Base-by-base conservation (phyloP, 2,329 filamentous ascomycete species). In the Madurella fahalii region DNA sequence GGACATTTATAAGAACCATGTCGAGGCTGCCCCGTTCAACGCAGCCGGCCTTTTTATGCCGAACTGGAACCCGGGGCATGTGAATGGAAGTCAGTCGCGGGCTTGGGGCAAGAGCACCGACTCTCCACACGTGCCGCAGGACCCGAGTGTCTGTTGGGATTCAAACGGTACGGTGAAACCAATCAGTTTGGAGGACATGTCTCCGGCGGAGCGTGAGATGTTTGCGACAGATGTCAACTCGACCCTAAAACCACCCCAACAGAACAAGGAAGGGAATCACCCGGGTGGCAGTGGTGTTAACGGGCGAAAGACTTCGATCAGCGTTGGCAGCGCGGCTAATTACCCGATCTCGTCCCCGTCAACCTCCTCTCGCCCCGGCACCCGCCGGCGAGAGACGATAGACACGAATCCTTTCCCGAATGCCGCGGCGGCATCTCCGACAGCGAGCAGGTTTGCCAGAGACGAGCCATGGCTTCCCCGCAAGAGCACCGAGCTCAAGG, bases 91-190 rank as follows among this genome's bases (percentile, higher is more conserved):
- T 70, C 65, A 75, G 61, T 64, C 82, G 70, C 72, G 84, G 69
- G 81, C 82, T 51, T 95, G 90, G 90, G 89, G 88, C 49, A 90
- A 92, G 70, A 80, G 78, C 62, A 81, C 82, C 55, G 91, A 96
- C 61, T 58, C 59, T 0, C 81, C 80, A 56, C 87, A 90, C 59
- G 77, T 80, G 59, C 85, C 85, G 55, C 83, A 88, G 65, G 91
- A 93, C 43, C 89, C 92, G n/a, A 90, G 94, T 59, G 83, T 93
- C 41, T 97, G 92, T 70, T 99, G 93, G 94, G 89, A 95, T 67
- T 73, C 81, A 55, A 79, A 80, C 56, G 90, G 89, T 20, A 79
- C 80, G 50, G 78, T 84, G 43, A 80, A 82, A 60, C 90, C 92
- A 7, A 76, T 96, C 60, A 84, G 84, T 31, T 70, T 96, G 60